Evolutionary conservation across 208 protist species (phyloP), one percentile per base, ranked within the genome.

Genomic region (Novymonas esmeraldas): DNA sequence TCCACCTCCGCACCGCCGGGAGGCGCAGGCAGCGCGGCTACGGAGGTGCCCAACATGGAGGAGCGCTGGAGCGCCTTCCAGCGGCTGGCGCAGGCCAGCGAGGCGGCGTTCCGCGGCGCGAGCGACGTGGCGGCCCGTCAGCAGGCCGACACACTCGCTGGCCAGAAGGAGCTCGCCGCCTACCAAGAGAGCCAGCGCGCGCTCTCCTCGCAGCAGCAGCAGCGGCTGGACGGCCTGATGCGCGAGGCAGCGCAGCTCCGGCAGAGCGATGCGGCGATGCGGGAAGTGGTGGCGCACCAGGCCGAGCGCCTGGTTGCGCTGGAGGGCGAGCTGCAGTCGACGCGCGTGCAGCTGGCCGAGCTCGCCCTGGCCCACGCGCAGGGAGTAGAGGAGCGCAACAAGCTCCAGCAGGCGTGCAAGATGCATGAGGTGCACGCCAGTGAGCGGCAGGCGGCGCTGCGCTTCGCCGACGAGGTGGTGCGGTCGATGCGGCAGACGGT

Each of bases 181-280:
- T 75, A 75, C 55, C 69, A 75, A 55, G 69, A 75, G 31, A 75
- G 61, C 24, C 69, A 75, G 20, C 59, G 61, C n/a, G 46, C 39
- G 14, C 36, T 69, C 31, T 42, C 61, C 6, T 14, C 36, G 13
- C 62, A 59, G 55, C 69, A 69, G 38, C 69, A 52, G 54, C 69
- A 75, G 42, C 69, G 41, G 5, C 64, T 75, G 29, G 61, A 75
- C 16, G 18, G 49, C 9, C 61, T 75, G 51, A 75, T 45, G 18
- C 60, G 54, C 38, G 69, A 75, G 45, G 68, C 61, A 20, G 52
- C 61, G 31, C 61, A 68, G 61, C 61, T 75, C 0, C 69, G 69
- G 48, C 69, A 75, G 42, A 69, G 60, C 39, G 61, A 75, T 28
- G 52, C 61, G 14, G 46, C 61, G 13, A 58, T 59, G 54, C 68